phyloP scores from a whole-genome alignment of 83 land plant genomes.

The Thuja plicata region DNA sequence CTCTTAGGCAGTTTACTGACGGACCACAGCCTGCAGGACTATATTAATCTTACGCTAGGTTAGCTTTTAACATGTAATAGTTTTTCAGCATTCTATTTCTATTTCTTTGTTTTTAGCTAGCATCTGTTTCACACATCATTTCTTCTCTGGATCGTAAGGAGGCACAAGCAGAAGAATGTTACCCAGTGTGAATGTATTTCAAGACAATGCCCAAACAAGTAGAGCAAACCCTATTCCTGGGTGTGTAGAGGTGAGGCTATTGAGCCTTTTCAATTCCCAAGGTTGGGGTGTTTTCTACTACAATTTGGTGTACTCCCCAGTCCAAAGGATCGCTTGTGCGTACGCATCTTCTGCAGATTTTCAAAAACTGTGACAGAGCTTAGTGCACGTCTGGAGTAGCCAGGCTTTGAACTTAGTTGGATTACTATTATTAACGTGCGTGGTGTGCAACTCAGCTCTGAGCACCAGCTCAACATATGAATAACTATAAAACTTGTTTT shows the following conservation, averaged over 20 bases:
- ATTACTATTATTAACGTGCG: background rate
- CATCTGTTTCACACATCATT: background rate
- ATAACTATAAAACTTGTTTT: background rate
- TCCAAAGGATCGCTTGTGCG: background rate
- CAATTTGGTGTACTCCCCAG: background rate
- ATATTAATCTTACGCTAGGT: background rate
- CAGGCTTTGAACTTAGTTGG: background rate
- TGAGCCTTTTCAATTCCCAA: background rate
- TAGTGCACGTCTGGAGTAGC: background rate
- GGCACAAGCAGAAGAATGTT: background rate
- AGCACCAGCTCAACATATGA: background rate
- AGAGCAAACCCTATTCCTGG: background rate
- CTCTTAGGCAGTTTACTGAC: too few species aligned
- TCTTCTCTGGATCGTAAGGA: background rate
- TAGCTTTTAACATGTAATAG: background rate
- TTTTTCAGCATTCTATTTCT: background rate
- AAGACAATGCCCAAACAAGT: background rate
- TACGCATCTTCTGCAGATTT: background rate
- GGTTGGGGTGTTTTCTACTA: background rate
- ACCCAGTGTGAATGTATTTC: background rate
- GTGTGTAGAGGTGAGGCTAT: background rate
- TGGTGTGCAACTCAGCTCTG: background rate
- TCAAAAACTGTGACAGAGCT: background rate
- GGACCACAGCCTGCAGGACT: background rate
- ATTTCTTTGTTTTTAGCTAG: background rate